Percentiles rank a stretch among this genome's conserved stretches.
These are phyloP conservation scores for Arachis stenosperma DNA, from an alignment of 306 rosid species.

Conservation along the genomic window DNA sequence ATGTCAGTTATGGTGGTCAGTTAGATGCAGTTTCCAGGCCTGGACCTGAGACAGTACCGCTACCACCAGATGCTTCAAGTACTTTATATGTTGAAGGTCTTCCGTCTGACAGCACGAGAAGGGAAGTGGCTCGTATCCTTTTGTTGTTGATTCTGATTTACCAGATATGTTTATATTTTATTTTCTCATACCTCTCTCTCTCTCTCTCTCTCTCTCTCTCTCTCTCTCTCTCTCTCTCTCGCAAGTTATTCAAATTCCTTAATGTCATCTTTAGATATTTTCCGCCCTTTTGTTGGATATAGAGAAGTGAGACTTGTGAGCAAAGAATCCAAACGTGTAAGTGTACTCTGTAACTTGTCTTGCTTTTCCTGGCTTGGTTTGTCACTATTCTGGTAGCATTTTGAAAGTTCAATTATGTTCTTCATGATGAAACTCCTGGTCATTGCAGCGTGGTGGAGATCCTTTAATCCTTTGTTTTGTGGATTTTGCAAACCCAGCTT, in stretches of 20 bases:
- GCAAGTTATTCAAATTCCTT: constrained; percentile 39
- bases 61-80: constrained; percentile 82
- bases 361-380: constrained; percentile 31
- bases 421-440: constrained; percentile 35
- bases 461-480: constrained; percentile 91
- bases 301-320: constrained; percentile 86
- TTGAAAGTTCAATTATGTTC: constrained; percentile 19
- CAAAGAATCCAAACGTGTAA: constrained; percentile 84
- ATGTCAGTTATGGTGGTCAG: constrained; percentile 57
- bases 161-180: constrained; percentile 22
- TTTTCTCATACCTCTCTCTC: constrained; percentile 7
- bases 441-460: constrained; percentile 79
- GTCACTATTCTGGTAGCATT: constrained; percentile 17
- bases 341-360: constrained; percentile 36
- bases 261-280: constrained; percentile 58
- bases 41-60: constrained; percentile 67
- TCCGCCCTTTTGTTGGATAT: constrained; percentile 92
- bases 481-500: constrained; percentile 78
- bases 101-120: constrained; percentile 75
- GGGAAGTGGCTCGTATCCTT: constrained; percentile 97
- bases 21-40: constrained; percentile 61
- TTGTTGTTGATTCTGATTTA: neutral
- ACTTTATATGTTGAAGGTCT: constrained; percentile 93
- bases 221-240: neutral
- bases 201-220: constrained; percentile 7